Conservation (phyloP, 208 protist species). For the Tritrichomonas musculus region DNA sequence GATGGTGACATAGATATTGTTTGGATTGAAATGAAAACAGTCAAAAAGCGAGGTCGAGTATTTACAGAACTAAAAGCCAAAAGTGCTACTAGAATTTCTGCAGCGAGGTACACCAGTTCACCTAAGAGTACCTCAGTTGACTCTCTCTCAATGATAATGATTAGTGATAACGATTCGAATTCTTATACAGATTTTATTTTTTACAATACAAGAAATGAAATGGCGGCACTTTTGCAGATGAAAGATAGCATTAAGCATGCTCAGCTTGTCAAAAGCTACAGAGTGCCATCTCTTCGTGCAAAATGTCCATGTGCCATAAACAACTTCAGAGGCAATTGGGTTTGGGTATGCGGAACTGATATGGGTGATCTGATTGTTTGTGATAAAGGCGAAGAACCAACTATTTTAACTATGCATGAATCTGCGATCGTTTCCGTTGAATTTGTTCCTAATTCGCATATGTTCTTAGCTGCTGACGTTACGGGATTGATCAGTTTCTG, state of each 20-base stretch:
- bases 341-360: not conserved
- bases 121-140: not conserved
- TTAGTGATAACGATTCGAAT: not conserved
- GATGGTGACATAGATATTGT: slow-evolving; percentile 27
- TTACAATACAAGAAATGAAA: not conserved
- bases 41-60: not conserved
- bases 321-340: not conserved
- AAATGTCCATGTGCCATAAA: slow-evolving; percentile 11
- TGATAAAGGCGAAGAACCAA: not conserved
- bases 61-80: not conserved
- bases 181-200: slow-evolving; percentile 1
- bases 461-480: not conserved
- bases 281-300: not conserved
- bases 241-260: not conserved
- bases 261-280: not conserved
- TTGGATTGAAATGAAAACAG: not conserved
- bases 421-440: not conserved
- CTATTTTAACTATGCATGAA: not conserved
- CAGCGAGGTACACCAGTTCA: not conserved
- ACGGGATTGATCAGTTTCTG: not conserved
- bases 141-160: not conserved
- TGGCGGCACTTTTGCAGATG: not conserved
- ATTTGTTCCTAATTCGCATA: not conserved
- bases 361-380: not conserved
- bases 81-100: not conserved